Evolutionary conservation across 345 rosid species (phyloP), one percentile per base, ranked within the genome.

Genomic region (Luvunga scandens): DNA sequence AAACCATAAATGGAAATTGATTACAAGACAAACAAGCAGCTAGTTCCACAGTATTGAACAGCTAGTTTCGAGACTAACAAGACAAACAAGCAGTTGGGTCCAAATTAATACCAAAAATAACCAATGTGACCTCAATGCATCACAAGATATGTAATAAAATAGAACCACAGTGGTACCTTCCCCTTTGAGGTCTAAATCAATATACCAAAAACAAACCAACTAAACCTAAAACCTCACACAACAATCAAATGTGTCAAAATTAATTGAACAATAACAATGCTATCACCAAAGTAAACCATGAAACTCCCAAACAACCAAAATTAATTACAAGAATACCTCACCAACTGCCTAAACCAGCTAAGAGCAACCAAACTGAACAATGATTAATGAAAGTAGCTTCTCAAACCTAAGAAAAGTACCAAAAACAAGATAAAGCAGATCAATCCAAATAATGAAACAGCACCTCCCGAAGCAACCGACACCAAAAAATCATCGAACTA

Each of bases 21-120:
- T 62, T 71, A 22, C 77, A 74, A 60, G 69, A 75, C 45, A 53
- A 48, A 64, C 69, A 24, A n/a, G 25, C 25, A 73, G 22, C 24
- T 21, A 59, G 22, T 8, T 33, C 60, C 34, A 4, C 33, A 24
- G 45, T 24, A 21, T 73, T 60, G 27, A 73, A 24, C 4, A 9
- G 57, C 2, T 22, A 53, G 22, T 53, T 53, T 18, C 2, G 7
- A 53, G 57, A 53, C 22, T 19, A 53, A 53, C 21, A 53, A 53
- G 57, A 5, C 57, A 60, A 42, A 25, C 48, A 69, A 80, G n/a
- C 48, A 12, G 9, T 14, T 48, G 31, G 70, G 14, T 61, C 6
- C 55, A 31, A 55, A 14, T 34, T 63, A 25, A 80, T 69, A 34
- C 72, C 50, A 45, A 77, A 55, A n/a, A 27, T 9, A 68, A 69